Evolutionary conservation across 1,139 yeast species (phyloP).

Genomic region (Geotrichum klebahnii): DNA sequence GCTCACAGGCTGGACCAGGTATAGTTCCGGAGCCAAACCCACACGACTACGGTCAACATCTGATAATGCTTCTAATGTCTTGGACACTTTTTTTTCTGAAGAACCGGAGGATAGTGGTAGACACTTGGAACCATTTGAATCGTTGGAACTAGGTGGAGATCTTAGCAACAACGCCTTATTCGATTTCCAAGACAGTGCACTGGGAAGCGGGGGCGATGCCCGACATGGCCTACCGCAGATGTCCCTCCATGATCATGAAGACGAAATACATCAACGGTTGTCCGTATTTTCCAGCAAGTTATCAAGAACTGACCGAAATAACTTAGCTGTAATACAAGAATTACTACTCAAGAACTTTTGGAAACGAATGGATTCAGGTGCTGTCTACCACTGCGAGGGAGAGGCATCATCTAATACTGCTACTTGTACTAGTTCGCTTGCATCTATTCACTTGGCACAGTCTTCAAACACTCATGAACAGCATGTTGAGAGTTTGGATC

Average conservation of each 20-base stretch:
- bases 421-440: neutral
- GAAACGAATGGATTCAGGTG: slow-evolving; percentile 21
- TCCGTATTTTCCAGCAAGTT: slow-evolving; percentile 7
- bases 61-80: slow-evolving; percentile 3
- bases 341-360: slow-evolving; percentile 17
- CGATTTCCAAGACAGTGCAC: slow-evolving; percentile 1
- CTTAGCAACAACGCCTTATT: neutral
- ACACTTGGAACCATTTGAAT: slow-evolving; percentile 4
- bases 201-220: slow-evolving; percentile 8
- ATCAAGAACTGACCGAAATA: slow-evolving; percentile 12
- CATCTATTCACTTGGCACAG: neutral
- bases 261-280: neutral
- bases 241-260: neutral
- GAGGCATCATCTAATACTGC: neutral
- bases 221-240: too few species aligned
- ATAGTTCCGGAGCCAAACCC: neutral
- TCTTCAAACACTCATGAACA: too few species aligned
- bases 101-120: neutral
- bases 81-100: slow-evolving; percentile 18
- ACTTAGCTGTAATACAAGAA: slow-evolving; percentile 8
- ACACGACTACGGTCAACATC: slow-evolving; percentile 6
- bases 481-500: slow-evolving; percentile 2
- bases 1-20: slow-evolving; percentile 6
- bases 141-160: slow-evolving; percentile 15
- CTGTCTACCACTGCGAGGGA: slow-evolving; percentile 9